Base-by-base conservation (phyloP, 1,139 yeast species). In the Candida sanyaensis region DNA sequence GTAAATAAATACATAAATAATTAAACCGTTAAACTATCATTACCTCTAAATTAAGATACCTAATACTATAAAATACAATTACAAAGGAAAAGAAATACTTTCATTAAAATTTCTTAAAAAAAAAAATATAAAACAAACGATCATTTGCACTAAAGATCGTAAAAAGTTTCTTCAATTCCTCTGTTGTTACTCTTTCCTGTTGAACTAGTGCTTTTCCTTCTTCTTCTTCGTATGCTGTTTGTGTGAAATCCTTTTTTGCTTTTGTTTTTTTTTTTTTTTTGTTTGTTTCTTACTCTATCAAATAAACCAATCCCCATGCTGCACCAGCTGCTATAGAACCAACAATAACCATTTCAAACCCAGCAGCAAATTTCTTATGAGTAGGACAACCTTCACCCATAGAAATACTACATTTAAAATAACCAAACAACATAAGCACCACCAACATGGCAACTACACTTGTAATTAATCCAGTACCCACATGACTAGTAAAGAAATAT, bases 281-380 rank as follows among this genome's bases (percentile, higher is more conserved):
- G n/a, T n/a, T n/a, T 7, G 6, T 12, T 21, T 17, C 12, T 34
- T 33, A 41, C 37, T 86, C 96, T 54, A 91, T 84, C 54, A 86
- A 69, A 63, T 84, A 86, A 41, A 93, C 98, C 63, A 92, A 80
- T 41, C 84, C 83, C 97, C 97, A 93, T 21, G 99, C 98, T 26
- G 96, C 89, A 6, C 96, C 96, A 5, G 99, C 99, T 26, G 99
- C 99, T 31, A 88, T 71, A 13, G 97, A 96, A 39, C 99, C 99
- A 45, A 90, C 92, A 21, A 87, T 71, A 48, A 91, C 85, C 98
- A 93, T 93, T 68, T 91, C 96, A 38, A 87, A 48, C 45, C 98
- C 98, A 65, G 91, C 96, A 42, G 73, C 69, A 5, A 87, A 70
- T 60, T 89, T 88, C 59, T 82, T 83, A 51, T 64, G 61, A 8